Evolutionary conservation across 2,329 filamentous ascomycete species (phyloP).

Genomic region (Xylariaceae sp.): DNA sequence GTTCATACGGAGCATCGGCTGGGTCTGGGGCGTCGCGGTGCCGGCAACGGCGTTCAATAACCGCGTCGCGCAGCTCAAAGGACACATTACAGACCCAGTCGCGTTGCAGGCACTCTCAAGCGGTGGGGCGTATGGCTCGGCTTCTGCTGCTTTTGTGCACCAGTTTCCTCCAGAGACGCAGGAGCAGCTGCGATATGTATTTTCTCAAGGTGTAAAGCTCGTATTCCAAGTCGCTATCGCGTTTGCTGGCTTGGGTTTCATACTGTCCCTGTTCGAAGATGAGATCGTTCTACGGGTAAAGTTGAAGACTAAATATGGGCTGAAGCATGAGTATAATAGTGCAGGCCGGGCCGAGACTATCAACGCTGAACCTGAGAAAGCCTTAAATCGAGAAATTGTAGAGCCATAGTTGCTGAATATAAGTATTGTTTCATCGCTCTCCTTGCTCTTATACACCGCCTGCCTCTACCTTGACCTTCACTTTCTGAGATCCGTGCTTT

Average conservation of each 20-base stretch:
- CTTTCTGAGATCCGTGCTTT: too few relatives aligned
- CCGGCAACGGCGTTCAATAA: constrained; percentile 46
- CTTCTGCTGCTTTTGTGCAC: background rate
- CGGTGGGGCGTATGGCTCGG: background rate
- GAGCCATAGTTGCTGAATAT: too few relatives aligned
- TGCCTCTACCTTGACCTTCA: too few relatives aligned
- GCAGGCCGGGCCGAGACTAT: background rate
- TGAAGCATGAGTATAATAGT: background rate
- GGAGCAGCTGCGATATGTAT: background rate
- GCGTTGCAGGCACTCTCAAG: background rate
- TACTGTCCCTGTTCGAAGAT: constrained; percentile 1
- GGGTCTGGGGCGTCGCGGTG: constrained; percentile 51
- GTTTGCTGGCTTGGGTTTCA: background rate
- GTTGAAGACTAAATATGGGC: constrained; percentile 2
- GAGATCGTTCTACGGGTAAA: background rate
- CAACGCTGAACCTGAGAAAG: background rate
- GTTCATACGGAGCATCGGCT: constrained; percentile 51
- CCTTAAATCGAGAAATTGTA: too few relatives aligned
- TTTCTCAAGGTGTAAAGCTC: background rate
- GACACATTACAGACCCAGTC: background rate
- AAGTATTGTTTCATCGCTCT: too few relatives aligned
- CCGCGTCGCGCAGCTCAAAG: background rate
- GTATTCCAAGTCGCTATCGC: constrained; percentile 1
- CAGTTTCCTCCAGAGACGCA: background rate
- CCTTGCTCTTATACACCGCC: too few relatives aligned